These are phyloP conservation scores for Elsinoe arachidis DNA, from an alignment of 2,329 filamentous ascomycete genomes.

Conservation along the genomic window DNA sequence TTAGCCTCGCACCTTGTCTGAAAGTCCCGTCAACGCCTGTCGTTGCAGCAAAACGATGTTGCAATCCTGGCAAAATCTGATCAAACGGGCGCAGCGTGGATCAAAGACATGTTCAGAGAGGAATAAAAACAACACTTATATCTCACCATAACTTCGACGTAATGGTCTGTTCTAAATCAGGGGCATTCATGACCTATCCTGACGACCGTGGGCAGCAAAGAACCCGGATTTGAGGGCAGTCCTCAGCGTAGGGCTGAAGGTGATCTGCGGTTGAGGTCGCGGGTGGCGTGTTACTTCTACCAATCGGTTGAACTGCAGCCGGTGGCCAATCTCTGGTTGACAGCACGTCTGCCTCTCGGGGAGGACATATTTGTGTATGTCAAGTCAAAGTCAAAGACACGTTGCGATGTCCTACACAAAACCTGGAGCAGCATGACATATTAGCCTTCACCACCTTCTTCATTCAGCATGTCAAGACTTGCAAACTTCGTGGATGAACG, in stretches of 20 bases:
- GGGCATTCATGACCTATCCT: neutral
- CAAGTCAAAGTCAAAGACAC: neutral
- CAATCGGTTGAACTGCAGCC: slow-evolving; percentile 1
- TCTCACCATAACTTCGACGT: neutral
- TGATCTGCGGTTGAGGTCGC: neutral
- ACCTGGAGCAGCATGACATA: neutral
- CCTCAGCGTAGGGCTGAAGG: slow-evolving; percentile 9
- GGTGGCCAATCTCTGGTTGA: slow-evolving; percentile 5
- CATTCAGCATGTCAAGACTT: neutral
- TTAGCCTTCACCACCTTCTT: neutral
- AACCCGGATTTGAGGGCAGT: neutral
- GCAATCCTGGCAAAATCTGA: neutral
- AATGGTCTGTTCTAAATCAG: neutral
- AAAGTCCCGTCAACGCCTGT: slow-evolving; percentile 8
- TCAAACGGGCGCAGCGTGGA: neutral
- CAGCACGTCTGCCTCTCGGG: neutral
- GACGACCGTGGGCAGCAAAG: neutral
- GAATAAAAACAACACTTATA: neutral
- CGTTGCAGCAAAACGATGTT: neutral
- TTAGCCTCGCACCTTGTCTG: slow-evolving; percentile 7
- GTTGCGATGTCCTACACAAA: neutral
- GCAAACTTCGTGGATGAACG: neutral
- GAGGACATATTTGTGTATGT: neutral
- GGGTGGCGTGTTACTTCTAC: neutral
- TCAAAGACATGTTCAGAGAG: neutral